These are phyloP conservation scores for Boletus bicolor DNA, from an alignment of 768 basidiomycete species.

Conservation along the genomic window DNA sequence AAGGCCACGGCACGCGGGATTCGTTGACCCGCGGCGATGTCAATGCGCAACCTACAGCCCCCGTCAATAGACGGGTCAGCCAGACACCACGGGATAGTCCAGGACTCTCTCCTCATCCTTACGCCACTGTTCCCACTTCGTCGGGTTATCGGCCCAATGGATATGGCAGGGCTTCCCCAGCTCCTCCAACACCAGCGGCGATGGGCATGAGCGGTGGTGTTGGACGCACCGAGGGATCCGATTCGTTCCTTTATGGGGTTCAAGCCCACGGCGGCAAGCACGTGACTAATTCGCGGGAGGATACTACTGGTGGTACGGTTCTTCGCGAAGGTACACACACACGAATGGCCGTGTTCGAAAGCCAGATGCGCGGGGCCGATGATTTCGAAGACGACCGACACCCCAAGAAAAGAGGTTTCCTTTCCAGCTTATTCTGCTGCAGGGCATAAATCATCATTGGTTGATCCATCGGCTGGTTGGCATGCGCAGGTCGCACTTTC, in stretches of 20 bases:
- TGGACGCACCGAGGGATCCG: slow-evolving; percentile 54
- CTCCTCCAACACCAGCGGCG: slow-evolving; percentile 34
- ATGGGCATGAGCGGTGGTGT: slow-evolving; percentile 37
- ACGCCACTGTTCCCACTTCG: slow-evolving; percentile 60
- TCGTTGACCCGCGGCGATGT: slow-evolving; percentile 41
- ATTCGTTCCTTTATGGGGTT: slow-evolving; percentile 63
- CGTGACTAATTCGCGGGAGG: slow-evolving; percentile 50
- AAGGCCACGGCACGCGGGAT: slow-evolving; percentile 49
- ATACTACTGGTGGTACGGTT: slow-evolving; percentile 43
- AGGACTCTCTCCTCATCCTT: slow-evolving; percentile 63
- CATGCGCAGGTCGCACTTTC: slow-evolving; percentile 30
- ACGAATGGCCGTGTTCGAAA: slow-evolving; percentile 66
- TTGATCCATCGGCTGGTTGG: slow-evolving; percentile 23
- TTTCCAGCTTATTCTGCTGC: slow-evolving; percentile 69
- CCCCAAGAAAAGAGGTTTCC: slow-evolving; percentile 56
- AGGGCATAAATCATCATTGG: slow-evolving; percentile 44
- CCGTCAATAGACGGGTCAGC: slow-evolving; percentile 65
- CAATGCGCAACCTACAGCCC: slow-evolving; percentile 66
- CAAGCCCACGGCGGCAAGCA: slow-evolving; percentile 49
- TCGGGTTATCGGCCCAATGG: slow-evolving; percentile 51
- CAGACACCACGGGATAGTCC: slow-evolving; percentile 53
- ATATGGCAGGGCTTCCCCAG: slow-evolving; percentile 59
- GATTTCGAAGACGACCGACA: slow-evolving; percentile 66
- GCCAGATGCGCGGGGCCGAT: slow-evolving; percentile 57
- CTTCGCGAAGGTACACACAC: slow-evolving; percentile 35